Evolutionary conservation across 2,329 filamentous ascomycete genomes (phyloP), one percentile per base, ranked within the genome.

Genomic region (Hymenoscyphus linearis): DNA sequence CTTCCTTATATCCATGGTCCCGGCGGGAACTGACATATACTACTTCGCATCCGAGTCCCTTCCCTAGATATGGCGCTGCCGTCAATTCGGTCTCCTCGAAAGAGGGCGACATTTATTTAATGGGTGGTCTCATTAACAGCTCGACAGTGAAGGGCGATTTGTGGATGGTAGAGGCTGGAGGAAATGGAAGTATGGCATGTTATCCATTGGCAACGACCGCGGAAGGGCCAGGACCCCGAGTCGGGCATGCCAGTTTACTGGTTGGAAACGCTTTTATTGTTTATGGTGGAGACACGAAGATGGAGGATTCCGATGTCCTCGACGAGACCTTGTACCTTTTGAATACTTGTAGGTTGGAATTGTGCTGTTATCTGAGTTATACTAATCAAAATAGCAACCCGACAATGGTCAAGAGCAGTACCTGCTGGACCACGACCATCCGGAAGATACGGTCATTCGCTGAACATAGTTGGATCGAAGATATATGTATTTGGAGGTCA

Each of bases 251-350:
- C 22, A 96, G 93, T 79, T 80, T 99, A 70, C 82, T 99, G 16
- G 95, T 99, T 59, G 96, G 96, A 61, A 99, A 99, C 76, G 95
- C 95, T 0, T 99, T 98, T 74, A 99, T 99, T 68, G 95, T 99
- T 13, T 99, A 98, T 72, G 96, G 95, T 56, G 95, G 95, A 72
- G 96, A 99, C 75, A 99, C 95, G 57, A 99, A 99, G 76, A 89
- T 96, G 73, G 92, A 97, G 60, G 95, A 98, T 71, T 85, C 86
- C 35, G 95, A 99, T 75, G 82, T 90, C 55, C 79, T 99, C 61
- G 95, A 99, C 71, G 93, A 99, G 76, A 98, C 95, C 0, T 79
- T 99, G 13, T 99, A 99, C 76, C 83, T 99, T 57, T 81, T 99
- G 57, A 99, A 99, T 77, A 99, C 95, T 56, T 97, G 95, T 98